Conservation (phyloP, 2,329 filamentous ascomycete genomes). For the Scedosporium dehoogii region DNA sequence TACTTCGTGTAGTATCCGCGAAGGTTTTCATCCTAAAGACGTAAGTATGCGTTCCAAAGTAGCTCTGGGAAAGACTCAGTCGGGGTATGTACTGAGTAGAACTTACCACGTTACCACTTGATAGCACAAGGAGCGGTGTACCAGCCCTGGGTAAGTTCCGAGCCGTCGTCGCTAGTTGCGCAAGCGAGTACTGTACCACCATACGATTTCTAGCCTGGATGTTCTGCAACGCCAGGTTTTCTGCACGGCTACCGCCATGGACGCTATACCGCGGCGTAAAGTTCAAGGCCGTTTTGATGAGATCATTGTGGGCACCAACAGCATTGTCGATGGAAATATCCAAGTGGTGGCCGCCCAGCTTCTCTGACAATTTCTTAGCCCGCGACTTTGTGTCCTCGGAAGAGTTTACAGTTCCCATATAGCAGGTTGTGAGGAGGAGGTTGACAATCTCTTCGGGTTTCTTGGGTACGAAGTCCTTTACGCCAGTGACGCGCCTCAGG, state of each 20-base stretch:
- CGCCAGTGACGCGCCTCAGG: constrained; percentile 16
- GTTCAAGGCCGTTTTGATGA: constrained; percentile 17
- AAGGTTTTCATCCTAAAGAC: constrained; percentile 23
- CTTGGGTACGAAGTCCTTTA: constrained; percentile 34
- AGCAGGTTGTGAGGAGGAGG: constrained; percentile 30
- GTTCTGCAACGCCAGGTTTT: constrained; percentile 58
- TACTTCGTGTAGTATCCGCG: constrained; percentile 41
- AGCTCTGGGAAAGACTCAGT: background rate
- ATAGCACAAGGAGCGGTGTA: constrained; percentile 52
- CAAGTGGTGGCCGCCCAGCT: constrained; percentile 62
- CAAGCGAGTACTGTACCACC: constrained; percentile 54
- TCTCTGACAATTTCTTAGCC: constrained; percentile 48
- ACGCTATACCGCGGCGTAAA: constrained; percentile 34
- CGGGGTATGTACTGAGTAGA: background rate
- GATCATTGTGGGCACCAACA: constrained; percentile 42
- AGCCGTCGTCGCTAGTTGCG: constrained; percentile 49
- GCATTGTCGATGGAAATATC: constrained; percentile 63
- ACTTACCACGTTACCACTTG: constrained; percentile 46
- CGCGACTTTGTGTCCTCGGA: constrained; percentile 47
- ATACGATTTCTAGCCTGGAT: constrained; percentile 57
- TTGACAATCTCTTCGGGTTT: constrained; percentile 47
- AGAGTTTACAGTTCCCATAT: constrained; percentile 53
- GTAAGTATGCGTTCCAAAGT: background rate
- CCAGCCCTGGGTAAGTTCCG: constrained; percentile 39
- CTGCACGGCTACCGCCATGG: constrained; percentile 44